phyloP scores from a whole-genome alignment of 805 yeast species.

The Brettanomyces custersianus region DNA sequence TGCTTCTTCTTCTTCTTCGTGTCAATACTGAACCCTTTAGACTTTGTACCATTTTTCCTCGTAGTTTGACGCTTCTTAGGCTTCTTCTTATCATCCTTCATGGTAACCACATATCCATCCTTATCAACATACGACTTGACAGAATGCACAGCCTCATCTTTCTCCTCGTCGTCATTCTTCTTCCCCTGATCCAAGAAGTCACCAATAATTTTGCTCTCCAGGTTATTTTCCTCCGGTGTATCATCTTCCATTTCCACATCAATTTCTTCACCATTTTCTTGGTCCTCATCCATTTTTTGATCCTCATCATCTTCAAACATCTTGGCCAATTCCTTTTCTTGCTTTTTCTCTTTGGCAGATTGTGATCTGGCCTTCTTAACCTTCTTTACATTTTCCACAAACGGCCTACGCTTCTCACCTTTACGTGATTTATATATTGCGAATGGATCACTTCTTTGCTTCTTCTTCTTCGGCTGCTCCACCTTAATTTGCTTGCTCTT shows the following conservation, averaged over 20 bases:
- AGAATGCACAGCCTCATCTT: slow-evolving; percentile 4
- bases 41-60: slow-evolving; percentile 3
- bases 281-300: slow-evolving; percentile 5
- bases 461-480: not conserved
- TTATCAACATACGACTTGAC: slow-evolving; percentile 21
- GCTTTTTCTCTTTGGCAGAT: slow-evolving; percentile 6
- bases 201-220: not conserved
- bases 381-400: slow-evolving; percentile 3
- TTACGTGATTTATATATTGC: slow-evolving; percentile 6
- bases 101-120: slow-evolving; percentile 22
- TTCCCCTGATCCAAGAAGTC: not conserved
- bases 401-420: slow-evolving; percentile 2
- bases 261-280: slow-evolving; percentile 7
- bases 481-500: not conserved
- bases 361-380: slow-evolving; percentile 10
- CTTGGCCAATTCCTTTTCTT: slow-evolving; percentile 12
- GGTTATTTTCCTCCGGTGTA: not conserved
- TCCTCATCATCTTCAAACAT: slow-evolving; percentile 20
- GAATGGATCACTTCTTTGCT: slow-evolving; percentile 2
- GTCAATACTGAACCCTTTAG: slow-evolving; percentile 5
- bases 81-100: slow-evolving; percentile 2
- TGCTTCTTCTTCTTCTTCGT: not conserved
- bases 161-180: not conserved
- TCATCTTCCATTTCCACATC: slow-evolving; percentile 3
- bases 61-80: slow-evolving; percentile 1